Evolutionary conservation across 2,329 filamentous ascomycete genomes (phyloP).

Genomic region (Colletotrichum sp.): DNA sequence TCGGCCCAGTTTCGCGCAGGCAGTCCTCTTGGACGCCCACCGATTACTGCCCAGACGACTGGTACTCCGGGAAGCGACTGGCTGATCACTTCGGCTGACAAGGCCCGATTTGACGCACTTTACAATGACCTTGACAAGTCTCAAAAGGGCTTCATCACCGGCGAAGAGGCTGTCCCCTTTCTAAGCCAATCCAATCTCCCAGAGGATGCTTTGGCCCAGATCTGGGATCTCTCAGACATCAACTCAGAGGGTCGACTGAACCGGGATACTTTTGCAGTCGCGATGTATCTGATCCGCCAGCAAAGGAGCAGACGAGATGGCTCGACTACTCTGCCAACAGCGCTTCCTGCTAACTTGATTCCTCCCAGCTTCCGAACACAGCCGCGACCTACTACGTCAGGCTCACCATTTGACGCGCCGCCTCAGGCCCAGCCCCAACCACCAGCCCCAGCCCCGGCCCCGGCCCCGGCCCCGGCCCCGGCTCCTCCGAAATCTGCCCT

Average conservation of each 20-base stretch:
- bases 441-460: slow-evolving; percentile 38
- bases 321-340: slow-evolving; percentile 68
- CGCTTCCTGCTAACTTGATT: slow-evolving; percentile 81
- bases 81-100: slow-evolving; percentile 84
- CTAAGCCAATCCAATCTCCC: slow-evolving; percentile 90
- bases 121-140: slow-evolving; percentile 84
- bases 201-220: slow-evolving; percentile 88
- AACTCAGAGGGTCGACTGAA: slow-evolving; percentile 86
- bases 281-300: slow-evolving; percentile 95
- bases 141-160: slow-evolving; percentile 83
- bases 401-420: slow-evolving; percentile 58
- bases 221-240: slow-evolving; percentile 97
- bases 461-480: slow-evolving; percentile 38
- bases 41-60: slow-evolving; percentile 48
- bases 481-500: slow-evolving; percentile 78
- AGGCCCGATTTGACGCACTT: slow-evolving; percentile 84
- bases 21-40: slow-evolving; percentile 61
- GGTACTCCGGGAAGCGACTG: slow-evolving; percentile 62
- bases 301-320: slow-evolving; percentile 77
- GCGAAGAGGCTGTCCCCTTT: slow-evolving; percentile 93
- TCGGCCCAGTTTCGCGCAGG: slow-evolving; percentile 66
- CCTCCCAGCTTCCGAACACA: slow-evolving; percentile 84
- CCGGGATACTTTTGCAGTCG: slow-evolving; percentile 92
- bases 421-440: slow-evolving; percentile 27
- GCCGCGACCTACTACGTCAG: slow-evolving; percentile 53